These are phyloP conservation scores for Silene conica DNA, from an alignment of 148 eudicot species.

Conservation along the genomic window DNA sequence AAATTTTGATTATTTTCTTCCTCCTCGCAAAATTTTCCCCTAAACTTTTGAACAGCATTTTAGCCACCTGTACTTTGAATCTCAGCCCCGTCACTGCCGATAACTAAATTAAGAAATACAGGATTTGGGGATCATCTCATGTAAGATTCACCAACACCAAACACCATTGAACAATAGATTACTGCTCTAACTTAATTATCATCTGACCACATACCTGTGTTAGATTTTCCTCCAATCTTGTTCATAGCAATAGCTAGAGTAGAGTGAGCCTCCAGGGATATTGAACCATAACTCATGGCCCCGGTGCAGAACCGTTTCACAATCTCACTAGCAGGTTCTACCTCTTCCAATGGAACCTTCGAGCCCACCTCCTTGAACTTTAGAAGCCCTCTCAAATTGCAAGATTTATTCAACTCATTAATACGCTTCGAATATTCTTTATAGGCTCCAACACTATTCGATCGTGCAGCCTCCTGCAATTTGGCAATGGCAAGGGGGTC, in stretches of 20 bases:
- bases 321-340: conserved; percentile 92
- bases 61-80: background rate
- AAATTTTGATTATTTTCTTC: no score
- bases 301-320: conserved; percentile 97
- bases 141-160: background rate
- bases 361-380: conserved; percentile 64
- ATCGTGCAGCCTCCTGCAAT: conserved; percentile 86
- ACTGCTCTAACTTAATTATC: background rate
- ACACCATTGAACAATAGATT: background rate
- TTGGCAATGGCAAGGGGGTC: conserved; percentile 97
- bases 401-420: conserved; percentile 76
- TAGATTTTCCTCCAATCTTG: conserved; percentile 93
- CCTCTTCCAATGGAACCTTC: conserved; percentile 80
- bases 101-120: no score
- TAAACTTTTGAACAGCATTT: background rate
- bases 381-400: conserved; percentile 88
- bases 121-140: background rate
- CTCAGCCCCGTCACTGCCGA: background rate
- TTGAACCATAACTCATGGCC: conserved; percentile 99
- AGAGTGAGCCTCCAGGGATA: conserved; percentile 91
- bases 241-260: conserved; percentile 97
- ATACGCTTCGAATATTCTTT: conserved; percentile 83
- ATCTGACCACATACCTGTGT: conserved; percentile 60
- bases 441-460: conserved; percentile 92
- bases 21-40: background rate